phyloP scores from a whole-genome alignment of 1,139 yeast genomes.

The Kurtzmaniella quercitrusa region DNA sequence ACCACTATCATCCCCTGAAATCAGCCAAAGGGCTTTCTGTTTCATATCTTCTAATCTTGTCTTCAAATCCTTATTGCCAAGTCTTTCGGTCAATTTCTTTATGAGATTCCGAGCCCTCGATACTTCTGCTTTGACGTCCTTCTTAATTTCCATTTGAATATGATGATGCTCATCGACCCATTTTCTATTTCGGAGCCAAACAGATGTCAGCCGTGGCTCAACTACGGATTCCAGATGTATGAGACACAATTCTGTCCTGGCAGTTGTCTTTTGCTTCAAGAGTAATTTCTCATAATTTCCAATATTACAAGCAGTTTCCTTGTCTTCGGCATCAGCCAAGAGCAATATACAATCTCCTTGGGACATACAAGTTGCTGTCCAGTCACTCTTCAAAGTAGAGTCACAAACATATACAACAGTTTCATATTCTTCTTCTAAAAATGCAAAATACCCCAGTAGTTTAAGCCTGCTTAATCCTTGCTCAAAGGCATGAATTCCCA shows the following conservation, averaged over 20 bases:
- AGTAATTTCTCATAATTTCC: constrained; percentile 84
- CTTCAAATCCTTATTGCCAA: constrained; percentile 32
- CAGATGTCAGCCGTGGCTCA: constrained; percentile 76
- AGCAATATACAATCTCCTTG: constrained; percentile 89
- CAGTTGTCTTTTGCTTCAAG: constrained; percentile 74
- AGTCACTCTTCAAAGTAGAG: constrained; percentile 72
- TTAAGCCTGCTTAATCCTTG: constrained; percentile 73
- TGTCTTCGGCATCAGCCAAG: constrained; percentile 64
- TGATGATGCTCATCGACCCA: constrained; percentile 97
- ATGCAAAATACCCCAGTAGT: constrained; percentile 85
- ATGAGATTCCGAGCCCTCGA: constrained; percentile 19
- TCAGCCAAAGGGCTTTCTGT: constrained; percentile 15
- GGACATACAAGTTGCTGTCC: constrained; percentile 91
- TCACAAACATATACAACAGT: constrained; percentile 88
- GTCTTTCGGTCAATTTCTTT: constrained; percentile 34
- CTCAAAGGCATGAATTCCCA: constrained; percentile 93
- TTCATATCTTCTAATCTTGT: constrained; percentile 28
- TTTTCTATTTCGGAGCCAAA: constrained; percentile 77
- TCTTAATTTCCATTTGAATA: constrained; percentile 53
- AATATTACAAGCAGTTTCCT: constrained; percentile 58
- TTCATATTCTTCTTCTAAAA: constrained; percentile 83
- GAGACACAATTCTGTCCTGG: constrained; percentile 81
- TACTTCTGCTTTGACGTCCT: constrained; percentile 13
- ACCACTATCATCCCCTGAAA: constrained; percentile 10
- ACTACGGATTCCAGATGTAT: constrained; percentile 82